Percentiles rank a stretch among this genome's conserved stretches.
Evolutionary conservation across 1,139 yeast species (phyloP).

Genomic region (Taphrina betulina): DNA sequence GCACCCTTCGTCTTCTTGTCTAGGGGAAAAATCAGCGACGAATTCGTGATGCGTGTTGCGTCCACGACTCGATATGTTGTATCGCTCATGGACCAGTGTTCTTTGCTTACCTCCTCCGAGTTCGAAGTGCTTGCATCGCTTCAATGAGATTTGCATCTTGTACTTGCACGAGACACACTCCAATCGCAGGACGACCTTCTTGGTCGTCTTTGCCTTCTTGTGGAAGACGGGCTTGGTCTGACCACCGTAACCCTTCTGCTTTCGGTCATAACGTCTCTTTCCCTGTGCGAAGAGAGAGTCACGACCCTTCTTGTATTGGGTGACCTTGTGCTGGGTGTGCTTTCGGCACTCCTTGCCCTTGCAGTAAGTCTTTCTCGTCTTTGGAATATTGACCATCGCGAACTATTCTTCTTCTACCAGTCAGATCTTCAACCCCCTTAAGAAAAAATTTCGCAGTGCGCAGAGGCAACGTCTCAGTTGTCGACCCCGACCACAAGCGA

Average conservation of each 20-base stretch:
- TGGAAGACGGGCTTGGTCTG: conserved; percentile 99
- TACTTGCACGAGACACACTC: conserved; percentile 99
- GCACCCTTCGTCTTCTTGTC: conserved; percentile 88
- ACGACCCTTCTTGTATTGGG: conserved; percentile 99
- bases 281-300: conserved; percentile 99
- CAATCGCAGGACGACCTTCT: conserved; percentile 98
- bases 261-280: conserved; percentile 99
- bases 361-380: conserved; percentile 99
- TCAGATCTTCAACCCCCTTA: too few relatives aligned
- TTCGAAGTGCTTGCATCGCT: conserved; percentile 99
- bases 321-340: conserved; percentile 99
- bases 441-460: too few relatives aligned
- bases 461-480: too few relatives aligned
- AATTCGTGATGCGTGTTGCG: not conserved
- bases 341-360: conserved; percentile 98
- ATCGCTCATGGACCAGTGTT: too few relatives aligned
- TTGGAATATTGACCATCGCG: conserved; percentile 93
- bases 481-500: too few relatives aligned
- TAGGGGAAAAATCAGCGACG: not conserved
- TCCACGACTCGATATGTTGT: too few relatives aligned
- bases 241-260: conserved; percentile 99
- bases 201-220: conserved; percentile 99
- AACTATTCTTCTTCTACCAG: too few relatives aligned
- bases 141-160: conserved; percentile 95
- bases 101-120: conserved; percentile 85